Conservation (phyloP, 2,329 filamentous ascomycete species). For the Cladosporium sp. region DNA sequence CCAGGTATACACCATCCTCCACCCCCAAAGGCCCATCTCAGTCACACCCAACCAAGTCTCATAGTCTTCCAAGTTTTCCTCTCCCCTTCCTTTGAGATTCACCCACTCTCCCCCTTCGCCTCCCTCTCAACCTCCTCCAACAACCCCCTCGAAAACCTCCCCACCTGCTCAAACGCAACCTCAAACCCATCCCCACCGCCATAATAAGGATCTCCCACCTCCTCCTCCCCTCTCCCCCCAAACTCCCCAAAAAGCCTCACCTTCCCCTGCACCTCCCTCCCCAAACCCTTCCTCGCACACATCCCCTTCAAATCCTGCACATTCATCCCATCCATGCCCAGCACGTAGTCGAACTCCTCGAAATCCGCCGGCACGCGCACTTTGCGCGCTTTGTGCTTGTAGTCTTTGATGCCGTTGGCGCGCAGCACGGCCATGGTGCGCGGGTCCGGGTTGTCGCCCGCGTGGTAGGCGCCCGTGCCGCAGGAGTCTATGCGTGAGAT, state of each 20-base stretch:
- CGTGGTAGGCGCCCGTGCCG: slow-evolving; percentile 85
- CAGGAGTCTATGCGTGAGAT: slow-evolving; percentile 76
- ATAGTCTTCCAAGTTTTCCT: too few species aligned
- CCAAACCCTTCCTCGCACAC: slow-evolving; percentile 47
- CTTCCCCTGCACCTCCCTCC: slow-evolving; percentile 41
- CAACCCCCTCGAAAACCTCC: slow-evolving; percentile 72
- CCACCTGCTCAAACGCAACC: slow-evolving; percentile 78
- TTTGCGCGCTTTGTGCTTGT: slow-evolving; percentile 71
- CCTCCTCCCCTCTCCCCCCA: slow-evolving; percentile 59
- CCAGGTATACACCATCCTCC: too few species aligned
- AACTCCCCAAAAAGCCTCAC: slow-evolving; percentile 74
- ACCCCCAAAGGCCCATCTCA: too few species aligned
- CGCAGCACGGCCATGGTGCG: slow-evolving; percentile 77
- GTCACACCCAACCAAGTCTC: too few species aligned
- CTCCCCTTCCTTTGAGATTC: too few species aligned
- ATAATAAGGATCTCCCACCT: slow-evolving; percentile 88
- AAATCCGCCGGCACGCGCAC: slow-evolving; percentile 68
- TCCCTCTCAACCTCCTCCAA: slow-evolving; percentile 53
- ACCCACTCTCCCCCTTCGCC: slow-evolving; percentile 5
- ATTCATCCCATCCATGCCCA: slow-evolving; percentile 90
- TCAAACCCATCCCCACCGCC: slow-evolving; percentile 77
- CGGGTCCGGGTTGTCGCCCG: slow-evolving; percentile 68
- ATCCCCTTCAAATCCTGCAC: slow-evolving; percentile 63
- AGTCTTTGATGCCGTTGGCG: slow-evolving; percentile 69
- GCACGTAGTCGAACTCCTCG: slow-evolving; percentile 80